Base-by-base conservation (phyloP, 2,329 filamentous ascomycete genomes). In the Nemania abortiva region DNA sequence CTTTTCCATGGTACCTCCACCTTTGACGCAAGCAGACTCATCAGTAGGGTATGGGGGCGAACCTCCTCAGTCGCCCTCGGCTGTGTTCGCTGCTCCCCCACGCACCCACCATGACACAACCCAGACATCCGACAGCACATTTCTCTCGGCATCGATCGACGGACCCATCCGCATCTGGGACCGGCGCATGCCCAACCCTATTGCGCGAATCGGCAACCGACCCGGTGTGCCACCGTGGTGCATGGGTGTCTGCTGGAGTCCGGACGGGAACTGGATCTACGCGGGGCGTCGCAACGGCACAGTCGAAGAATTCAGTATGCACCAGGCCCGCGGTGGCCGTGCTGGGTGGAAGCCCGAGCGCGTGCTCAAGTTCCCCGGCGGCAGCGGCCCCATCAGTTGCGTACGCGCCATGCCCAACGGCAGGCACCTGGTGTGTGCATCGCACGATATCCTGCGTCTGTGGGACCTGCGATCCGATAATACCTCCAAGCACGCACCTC, bases 231-330 rank as follows among this genome's bases (percentile, higher is more conserved):
- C 96, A 0, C 96, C 95, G 0, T 99, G 95, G 95, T 98, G 95
- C 80, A 98, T 97, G 90, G 95, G 93, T 73, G 94, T 94, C 0
- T 97, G 94, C 82, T 99, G 96, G 96, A 95, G 92, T 63, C 94
- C 94, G 0, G 93, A 98, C 78, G 96, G 96, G 15, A 98, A 98
- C 81, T 94, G 89, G 80, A 95, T 99, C 75, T 99, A 97, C 81
- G 95, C 92, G 0, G 96, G 96, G 0, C 87, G 96, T 31, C 87
- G 96, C 66, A 98, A 98, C 80, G 89, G 94, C 60, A 97, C 94
- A 0, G 96, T 99, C 0, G 96, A 99, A 74, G 96, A 99, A 81
- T 99, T 92, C 81, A 94, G 90, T 76, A 85, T 99, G 20, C 93
- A 96, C 78, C 94, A 94, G 75, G 89, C 88, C 0, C 81, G 78